Conservation (phyloP, 2,329 filamentous ascomycete species). For the Zasmidium angulare region DNA sequence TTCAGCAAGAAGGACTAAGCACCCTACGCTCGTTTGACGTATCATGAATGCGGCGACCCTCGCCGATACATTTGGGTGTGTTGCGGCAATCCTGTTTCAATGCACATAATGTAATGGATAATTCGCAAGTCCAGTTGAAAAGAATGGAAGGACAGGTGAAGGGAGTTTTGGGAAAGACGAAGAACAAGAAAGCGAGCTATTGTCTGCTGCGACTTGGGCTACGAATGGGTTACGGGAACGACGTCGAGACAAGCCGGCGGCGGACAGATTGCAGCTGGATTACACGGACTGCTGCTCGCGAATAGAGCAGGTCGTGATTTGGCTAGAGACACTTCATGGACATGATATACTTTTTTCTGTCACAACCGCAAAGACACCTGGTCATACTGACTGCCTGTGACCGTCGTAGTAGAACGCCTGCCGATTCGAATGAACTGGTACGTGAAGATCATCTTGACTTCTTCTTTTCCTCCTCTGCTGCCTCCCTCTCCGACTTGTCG, state of each 20-base stretch:
- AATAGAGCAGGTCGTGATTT: background rate
- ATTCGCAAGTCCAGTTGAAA: background rate
- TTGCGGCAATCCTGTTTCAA: conserved; percentile 1
- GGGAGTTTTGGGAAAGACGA: background rate
- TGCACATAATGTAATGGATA: conserved; percentile 14
- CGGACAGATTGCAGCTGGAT: background rate
- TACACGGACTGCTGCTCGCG: background rate
- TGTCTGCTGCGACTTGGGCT: conserved; percentile 7
- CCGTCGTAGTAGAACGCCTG: background rate
- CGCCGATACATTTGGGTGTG: background rate
- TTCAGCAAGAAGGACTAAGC: conserved; percentile 65
- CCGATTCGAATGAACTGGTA: background rate
- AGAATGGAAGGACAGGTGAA: background rate
- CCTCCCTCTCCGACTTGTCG: conserved; percentile 59
- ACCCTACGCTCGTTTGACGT: background rate
- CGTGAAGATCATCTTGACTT: conserved; percentile 5
- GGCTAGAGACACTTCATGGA: conserved; percentile 1
- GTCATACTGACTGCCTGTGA: background rate
- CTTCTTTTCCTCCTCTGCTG: conserved; percentile 47
- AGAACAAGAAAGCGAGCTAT: conserved; percentile 7
- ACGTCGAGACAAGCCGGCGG: background rate
- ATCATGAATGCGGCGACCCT: background rate
- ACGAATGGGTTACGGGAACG: background rate
- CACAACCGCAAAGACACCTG: background rate
- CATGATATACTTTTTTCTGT: conserved; percentile 6